Evolutionary conservation across 306 rosid species (phyloP).

Genomic region (Acacia acuminata): DNA sequence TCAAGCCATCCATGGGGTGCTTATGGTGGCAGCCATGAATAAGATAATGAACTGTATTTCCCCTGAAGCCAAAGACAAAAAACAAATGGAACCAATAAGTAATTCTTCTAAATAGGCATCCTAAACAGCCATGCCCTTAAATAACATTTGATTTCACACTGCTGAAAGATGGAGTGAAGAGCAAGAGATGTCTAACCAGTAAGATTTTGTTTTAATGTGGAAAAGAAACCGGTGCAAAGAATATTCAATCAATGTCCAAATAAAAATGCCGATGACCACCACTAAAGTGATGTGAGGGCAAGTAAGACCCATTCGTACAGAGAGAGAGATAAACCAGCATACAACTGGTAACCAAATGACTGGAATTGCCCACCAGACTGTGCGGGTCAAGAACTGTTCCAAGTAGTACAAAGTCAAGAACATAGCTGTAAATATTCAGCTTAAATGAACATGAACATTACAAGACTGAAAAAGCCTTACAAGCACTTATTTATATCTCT

Average conservation of each 20-base stretch:
- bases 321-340: constrained; percentile 57
- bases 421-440: constrained; percentile 7
- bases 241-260: constrained; percentile 89
- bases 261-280: constrained; percentile 58
- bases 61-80: constrained; percentile 49
- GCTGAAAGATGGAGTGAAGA: not conserved
- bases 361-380: constrained; percentile 97
- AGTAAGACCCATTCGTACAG: constrained; percentile 68
- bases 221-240: constrained; percentile 86
- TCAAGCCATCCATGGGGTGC: constrained; percentile 96
- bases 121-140: constrained; percentile 15
- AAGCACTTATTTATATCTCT: not conserved
- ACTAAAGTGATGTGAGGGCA: constrained; percentile 51
- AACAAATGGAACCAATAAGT: constrained; percentile 8
- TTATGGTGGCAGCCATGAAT: constrained; percentile 98
- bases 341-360: constrained; percentile 91
- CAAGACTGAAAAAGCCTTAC: not conserved
- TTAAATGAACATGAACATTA: not conserved
- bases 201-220: constrained; percentile 85
- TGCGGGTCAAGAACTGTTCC: constrained; percentile 84
- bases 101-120: not conserved
- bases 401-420: constrained; percentile 40
- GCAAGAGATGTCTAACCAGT: constrained; percentile 65
- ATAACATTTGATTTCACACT: constrained; percentile 13
- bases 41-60: constrained; percentile 88